Base-by-base conservation (phyloP, 306 rosid genomes). In the Luffa aegyptiaca region DNA sequence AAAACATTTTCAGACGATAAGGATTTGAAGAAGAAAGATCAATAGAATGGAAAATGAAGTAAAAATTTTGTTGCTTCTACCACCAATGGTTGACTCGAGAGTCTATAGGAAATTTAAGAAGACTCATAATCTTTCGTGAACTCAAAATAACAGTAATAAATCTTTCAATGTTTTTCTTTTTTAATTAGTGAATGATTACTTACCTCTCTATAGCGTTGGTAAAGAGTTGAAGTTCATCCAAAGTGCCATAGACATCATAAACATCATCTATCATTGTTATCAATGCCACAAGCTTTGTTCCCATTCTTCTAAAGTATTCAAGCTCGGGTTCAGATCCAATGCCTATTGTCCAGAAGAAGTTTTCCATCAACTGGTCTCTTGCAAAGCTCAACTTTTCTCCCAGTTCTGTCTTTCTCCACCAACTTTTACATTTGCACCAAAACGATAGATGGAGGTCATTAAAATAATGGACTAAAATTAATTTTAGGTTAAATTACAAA, bases 291-390 rank as follows among this genome's bases (percentile, higher is more conserved):
- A 80, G 3, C 36, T 33, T 55, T 17, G 49, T 56, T 17, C 17
- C 10, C 69, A 57, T 71, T 80, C 48, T 58, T 18, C 83, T 80
- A 9, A 5, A 58, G 10, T 58, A 72, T 16, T 17, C 59, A 58
- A 72, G 33, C 3, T 80, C 35, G 5, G 61, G 73, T 12, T 71
- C 55, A 31, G 1, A 77, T 12, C 11, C 45, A 2, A 10, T 3
- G 4, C 76, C 81, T 18, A 56, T 56, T 56, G 61, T 56, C 61
- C 61, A 56, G 18, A 56, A 18, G 61, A 56, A 56, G 31, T 11
- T 66, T 26, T 84, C 83, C 57, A 75, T 58, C 16, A 66, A 18
- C 26, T 76, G 76, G 31, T 80, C 61, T n/a, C 61, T 56, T 56
- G 61, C 61, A 56, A 56, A 56, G 10, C 31, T 56, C 31, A 56